Percentiles rank a stretch among this genome's conserved stretches.
Conservation (phyloP, 1,284 basidiomycete genomes). For the Rhodotorula sp. region DNA sequence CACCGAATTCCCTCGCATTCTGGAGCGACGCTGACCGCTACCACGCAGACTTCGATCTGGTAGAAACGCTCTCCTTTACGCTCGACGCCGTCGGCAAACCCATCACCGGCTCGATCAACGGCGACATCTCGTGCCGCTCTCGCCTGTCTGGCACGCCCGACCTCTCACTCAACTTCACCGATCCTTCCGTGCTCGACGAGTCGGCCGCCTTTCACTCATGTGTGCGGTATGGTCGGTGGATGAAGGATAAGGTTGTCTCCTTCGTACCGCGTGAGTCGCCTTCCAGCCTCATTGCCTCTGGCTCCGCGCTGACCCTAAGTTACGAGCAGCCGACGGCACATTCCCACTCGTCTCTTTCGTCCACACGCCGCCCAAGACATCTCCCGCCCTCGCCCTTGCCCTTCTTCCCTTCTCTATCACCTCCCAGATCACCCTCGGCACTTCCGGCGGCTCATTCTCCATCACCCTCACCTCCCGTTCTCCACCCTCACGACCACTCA, state of each 20-base stretch:
- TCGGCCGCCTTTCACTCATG: constrained; percentile 32
- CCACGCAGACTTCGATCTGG: constrained; percentile 34
- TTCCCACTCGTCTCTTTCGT: constrained; percentile 29
- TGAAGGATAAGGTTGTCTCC: constrained; percentile 34
- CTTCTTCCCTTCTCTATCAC: constrained; percentile 33
- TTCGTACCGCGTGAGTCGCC: constrained; percentile 36
- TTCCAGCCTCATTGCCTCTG: neutral
- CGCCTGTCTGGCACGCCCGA: constrained; percentile 39
- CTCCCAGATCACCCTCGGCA: constrained; percentile 23
- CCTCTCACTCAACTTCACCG: constrained; percentile 27
- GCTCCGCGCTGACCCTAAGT: no score
- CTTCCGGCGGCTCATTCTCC: constrained; percentile 22
- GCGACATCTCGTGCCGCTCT: constrained; percentile 27
- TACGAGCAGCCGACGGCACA: constrained; percentile 31
- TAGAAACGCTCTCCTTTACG: constrained; percentile 24
- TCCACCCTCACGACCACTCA: constrained; percentile 6
- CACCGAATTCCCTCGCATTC: neutral
- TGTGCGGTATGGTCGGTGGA: constrained; percentile 35
- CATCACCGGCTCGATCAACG: constrained; percentile 21
- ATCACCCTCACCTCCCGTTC: constrained; percentile 28
- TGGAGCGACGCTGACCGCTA: neutral
- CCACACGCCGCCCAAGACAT: constrained; percentile 13
- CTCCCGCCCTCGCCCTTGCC: constrained; percentile 22
- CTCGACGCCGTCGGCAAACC: constrained; percentile 21
- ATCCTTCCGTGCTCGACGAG: constrained; percentile 31